phyloP scores from a whole-genome alignment of 1,139 yeast species.

The Debaryomyces psychrophilus region DNA sequence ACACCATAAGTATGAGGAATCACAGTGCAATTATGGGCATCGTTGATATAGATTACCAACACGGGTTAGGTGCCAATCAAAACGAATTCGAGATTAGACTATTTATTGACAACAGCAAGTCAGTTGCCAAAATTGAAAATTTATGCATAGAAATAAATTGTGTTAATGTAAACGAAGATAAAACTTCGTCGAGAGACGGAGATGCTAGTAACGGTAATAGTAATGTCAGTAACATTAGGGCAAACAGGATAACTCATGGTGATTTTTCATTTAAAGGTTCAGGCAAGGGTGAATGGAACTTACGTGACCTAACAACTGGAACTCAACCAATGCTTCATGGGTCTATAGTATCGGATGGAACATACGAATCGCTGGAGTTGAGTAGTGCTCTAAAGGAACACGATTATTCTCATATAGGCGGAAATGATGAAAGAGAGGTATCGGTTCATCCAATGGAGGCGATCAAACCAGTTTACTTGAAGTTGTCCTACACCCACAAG shows the following conservation, averaged over 20 bases:
- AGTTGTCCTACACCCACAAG: slow-evolving; percentile 58
- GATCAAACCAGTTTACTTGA: slow-evolving; percentile 54
- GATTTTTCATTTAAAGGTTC: slow-evolving; percentile 60
- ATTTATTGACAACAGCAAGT: slow-evolving; percentile 52
- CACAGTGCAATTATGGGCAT: slow-evolving; percentile 48
- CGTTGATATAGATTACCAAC: slow-evolving; percentile 60
- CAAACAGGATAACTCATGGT: slow-evolving; percentile 69
- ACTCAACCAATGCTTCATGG: slow-evolving; percentile 74
- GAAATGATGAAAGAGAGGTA: slow-evolving; percentile 14
- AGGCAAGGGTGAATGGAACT: slow-evolving; percentile 72
- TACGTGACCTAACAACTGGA: slow-evolving; percentile 64
- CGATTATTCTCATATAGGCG: slow-evolving; percentile 10
- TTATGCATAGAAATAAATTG: slow-evolving; percentile 55
- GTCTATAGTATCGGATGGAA: slow-evolving; percentile 25
- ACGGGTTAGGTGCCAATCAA: slow-evolving; percentile 59
- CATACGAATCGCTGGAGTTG: slow-evolving; percentile 14
- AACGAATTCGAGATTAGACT: slow-evolving; percentile 80
- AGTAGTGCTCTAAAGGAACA: slow-evolving; percentile 10
- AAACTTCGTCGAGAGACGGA: slow-evolving; percentile 12
- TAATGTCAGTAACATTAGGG: slow-evolving; percentile 39
- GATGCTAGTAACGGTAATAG: slow-evolving; percentile 9
- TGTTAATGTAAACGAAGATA: slow-evolving; percentile 19
- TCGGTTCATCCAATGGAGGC: slow-evolving; percentile 14
- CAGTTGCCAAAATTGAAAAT: slow-evolving; percentile 59
- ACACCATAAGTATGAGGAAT: slow-evolving; percentile 16